These are phyloP conservation scores for Cnidoscolus chayamansa DNA, from an alignment of 441 rosid species.

Conservation along the genomic window DNA sequence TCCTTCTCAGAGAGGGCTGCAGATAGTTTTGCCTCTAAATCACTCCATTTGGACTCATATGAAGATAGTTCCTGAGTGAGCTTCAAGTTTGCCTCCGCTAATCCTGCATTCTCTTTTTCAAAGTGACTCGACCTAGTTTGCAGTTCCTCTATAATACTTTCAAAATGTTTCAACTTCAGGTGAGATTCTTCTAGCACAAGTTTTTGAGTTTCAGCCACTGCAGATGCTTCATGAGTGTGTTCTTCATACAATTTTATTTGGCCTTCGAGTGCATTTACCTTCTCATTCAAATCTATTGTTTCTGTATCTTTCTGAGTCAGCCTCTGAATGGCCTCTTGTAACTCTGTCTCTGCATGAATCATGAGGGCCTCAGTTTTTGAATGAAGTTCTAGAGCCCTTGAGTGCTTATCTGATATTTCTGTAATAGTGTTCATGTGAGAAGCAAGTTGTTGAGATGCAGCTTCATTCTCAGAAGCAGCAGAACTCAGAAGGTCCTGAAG, in stretches of 20 bases:
- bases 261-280: conserved; percentile 50
- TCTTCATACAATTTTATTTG: conserved; percentile 51
- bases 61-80: conserved; percentile 67
- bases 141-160: conserved; percentile 58
- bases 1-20: conserved; percentile 53
- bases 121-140: conserved; percentile 50
- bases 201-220: conserved; percentile 47
- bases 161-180: conserved; percentile 53
- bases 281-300: conserved; percentile 53
- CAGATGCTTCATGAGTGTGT: conserved; percentile 54
- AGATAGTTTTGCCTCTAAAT: conserved; percentile 53
- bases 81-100: conserved; percentile 77
- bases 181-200: conserved; percentile 63
- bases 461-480: conserved; percentile 64
- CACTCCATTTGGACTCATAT: conserved; percentile 55
- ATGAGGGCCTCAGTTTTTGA: conserved; percentile 43
- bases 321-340: conserved; percentile 54
- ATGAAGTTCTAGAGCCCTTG: conserved; percentile 50
- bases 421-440: conserved; percentile 42
- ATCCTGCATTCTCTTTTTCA: conserved; percentile 64
- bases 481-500: conserved; percentile 61
- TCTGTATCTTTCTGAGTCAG: conserved; percentile 52
- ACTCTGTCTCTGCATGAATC: conserved; percentile 37
- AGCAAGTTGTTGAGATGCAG: conserved; percentile 47
- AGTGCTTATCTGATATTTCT: conserved; percentile 56